phyloP scores from a whole-genome alignment of 2,329 filamentous ascomycete genomes.

The Arthrobotrys sinensis region DNA sequence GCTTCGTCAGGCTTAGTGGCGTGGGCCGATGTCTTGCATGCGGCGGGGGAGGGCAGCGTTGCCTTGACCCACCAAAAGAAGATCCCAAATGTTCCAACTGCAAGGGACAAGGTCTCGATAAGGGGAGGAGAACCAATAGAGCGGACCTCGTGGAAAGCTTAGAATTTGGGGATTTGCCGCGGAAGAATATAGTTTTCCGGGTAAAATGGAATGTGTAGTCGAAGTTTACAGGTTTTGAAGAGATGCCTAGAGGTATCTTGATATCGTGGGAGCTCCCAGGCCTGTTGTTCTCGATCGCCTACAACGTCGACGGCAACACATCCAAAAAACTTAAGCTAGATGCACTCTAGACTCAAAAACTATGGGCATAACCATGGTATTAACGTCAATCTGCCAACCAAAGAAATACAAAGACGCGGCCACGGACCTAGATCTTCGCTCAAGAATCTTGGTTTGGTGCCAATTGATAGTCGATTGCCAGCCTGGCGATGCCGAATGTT shows the following conservation, averaged over 20 bases:
- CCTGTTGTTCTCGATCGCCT: background rate
- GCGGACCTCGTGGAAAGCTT: slow-evolving; percentile 36
- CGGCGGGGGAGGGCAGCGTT: slow-evolving; percentile 15
- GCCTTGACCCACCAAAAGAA: slow-evolving; percentile 36
- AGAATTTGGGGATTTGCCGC: background rate
- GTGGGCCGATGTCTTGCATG: slow-evolving; percentile 27
- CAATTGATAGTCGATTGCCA: slow-evolving; percentile 46
- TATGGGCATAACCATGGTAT: slow-evolving; percentile 35
- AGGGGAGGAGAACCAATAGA: slow-evolving; percentile 38
- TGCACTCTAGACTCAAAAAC: background rate
- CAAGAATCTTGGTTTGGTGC: background rate
- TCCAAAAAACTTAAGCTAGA: background rate
- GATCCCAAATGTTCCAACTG: slow-evolving; percentile 32
- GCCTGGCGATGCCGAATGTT: slow-evolving; percentile 41
- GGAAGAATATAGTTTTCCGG: slow-evolving; percentile 7
- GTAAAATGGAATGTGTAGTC: background rate
- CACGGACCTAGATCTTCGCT: slow-evolving; percentile 30
- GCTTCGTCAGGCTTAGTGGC: slow-evolving; percentile 45
- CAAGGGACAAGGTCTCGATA: slow-evolving; percentile 40
- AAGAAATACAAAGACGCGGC: slow-evolving; percentile 15
- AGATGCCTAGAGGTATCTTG: background rate
- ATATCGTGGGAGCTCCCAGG: background rate
- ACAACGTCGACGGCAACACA: slow-evolving; percentile 4
- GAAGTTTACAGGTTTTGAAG: slow-evolving; percentile 21
- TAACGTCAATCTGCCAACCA: background rate